These are phyloP conservation scores for Cubamyces lactineus DNA, from an alignment of 768 basidiomycete genomes.

Conservation along the genomic window DNA sequence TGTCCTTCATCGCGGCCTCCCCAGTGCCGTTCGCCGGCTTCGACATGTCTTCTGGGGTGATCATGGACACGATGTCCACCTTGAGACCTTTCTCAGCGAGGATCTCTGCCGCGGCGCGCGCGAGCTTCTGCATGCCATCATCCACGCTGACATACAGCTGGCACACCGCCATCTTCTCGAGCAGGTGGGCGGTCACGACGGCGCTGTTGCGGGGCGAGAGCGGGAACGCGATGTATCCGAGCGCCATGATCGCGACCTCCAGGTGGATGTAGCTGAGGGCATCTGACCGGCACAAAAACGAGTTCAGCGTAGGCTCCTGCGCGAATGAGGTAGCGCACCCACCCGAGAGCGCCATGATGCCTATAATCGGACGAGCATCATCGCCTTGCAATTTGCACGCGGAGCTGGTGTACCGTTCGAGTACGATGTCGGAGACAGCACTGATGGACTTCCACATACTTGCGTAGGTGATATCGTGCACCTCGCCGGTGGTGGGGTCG, in stretches of 20 bases:
- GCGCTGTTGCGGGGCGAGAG: conserved; percentile 38
- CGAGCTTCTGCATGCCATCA: conserved; percentile 7
- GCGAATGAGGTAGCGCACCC: background rate
- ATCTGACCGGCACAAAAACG: conserved; percentile 28
- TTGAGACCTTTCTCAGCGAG: conserved; percentile 1
- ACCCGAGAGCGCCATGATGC: conserved; percentile 26
- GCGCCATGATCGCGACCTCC: conserved; percentile 26
- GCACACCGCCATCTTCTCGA: background rate
- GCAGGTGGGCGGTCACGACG: conserved; percentile 34
- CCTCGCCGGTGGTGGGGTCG: conserved; percentile 17
- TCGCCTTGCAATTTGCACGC: background rate
- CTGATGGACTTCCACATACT: conserved; percentile 32
- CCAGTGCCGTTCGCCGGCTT: background rate
- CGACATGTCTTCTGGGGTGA: background rate
- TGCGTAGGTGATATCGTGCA: conserved; percentile 29
- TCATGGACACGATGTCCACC: conserved; percentile 6
- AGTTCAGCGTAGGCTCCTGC: too few species aligned
- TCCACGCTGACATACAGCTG: conserved; percentile 1
- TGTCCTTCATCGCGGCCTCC: background rate
- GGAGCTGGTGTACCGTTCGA: background rate
- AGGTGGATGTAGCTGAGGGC: conserved; percentile 22
- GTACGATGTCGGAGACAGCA: conserved; percentile 28
- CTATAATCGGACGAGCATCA: conserved; percentile 27
- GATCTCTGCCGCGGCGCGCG: background rate
- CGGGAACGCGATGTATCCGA: conserved; percentile 34